These are phyloP conservation scores for Bryopsis sp. DNA, from an alignment of 139 green algal species.

Conservation along the genomic window DNA sequence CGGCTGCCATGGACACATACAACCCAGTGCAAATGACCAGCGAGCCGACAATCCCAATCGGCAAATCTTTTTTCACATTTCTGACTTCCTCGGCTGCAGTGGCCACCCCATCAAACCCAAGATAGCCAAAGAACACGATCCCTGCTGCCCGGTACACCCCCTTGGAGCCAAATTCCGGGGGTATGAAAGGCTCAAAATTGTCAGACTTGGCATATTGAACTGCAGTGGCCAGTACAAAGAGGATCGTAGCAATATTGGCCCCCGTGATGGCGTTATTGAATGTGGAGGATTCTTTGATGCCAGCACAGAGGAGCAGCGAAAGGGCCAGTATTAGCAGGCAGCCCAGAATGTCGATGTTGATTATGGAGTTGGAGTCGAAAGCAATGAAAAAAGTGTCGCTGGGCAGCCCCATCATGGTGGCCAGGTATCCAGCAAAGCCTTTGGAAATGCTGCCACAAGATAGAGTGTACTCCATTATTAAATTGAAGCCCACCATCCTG, in stretches of 20 bases:
- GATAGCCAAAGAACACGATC: conserved; percentile 35
- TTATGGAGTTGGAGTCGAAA: neutral
- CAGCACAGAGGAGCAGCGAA: conserved; percentile 32
- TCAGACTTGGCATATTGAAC: neutral
- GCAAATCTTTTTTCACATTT: conserved; percentile 42
- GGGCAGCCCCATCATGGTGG: conserved; percentile 40
- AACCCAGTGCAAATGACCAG: conserved; percentile 44
- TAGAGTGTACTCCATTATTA: conserved; percentile 81
- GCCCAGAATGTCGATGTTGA: conserved; percentile 26
- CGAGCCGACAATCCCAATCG: conserved; percentile 49
- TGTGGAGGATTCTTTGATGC: conserved; percentile 40
- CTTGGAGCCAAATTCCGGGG: neutral
- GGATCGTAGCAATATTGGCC: conserved; percentile 44
- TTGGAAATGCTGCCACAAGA: conserved; percentile 63
- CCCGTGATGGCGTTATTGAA: conserved; percentile 28
- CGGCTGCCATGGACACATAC: conserved; percentile 47
- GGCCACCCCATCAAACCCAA: conserved; percentile 43
- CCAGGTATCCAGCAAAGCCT: conserved; percentile 73
- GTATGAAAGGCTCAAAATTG: conserved; percentile 6
- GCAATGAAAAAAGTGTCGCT: neutral
- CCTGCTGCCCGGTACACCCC: conserved; percentile 23
- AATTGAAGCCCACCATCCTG: conserved; percentile 64
- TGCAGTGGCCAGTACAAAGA: conserved; percentile 35
- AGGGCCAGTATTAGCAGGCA: conserved; percentile 27
- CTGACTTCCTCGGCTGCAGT: conserved; percentile 58